These are phyloP conservation scores for Didymella pinodella DNA, from an alignment of 2,329 filamentous ascomycete genomes.

Conservation along the genomic window DNA sequence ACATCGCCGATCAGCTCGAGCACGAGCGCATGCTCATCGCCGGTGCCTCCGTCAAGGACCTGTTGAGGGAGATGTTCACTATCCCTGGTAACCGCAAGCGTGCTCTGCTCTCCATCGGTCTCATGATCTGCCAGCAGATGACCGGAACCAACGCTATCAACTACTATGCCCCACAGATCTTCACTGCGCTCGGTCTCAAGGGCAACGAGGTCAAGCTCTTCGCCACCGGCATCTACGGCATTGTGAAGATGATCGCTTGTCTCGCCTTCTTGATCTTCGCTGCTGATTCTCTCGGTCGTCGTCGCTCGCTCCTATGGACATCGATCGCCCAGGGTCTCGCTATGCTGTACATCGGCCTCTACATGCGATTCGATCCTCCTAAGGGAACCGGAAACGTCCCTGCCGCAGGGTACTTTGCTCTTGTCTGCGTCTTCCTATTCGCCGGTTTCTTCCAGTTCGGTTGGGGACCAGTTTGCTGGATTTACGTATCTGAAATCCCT, in stretches of 20 bases:
- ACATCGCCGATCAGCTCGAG: slow-evolving; percentile 52
- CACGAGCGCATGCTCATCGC: slow-evolving; percentile 66
- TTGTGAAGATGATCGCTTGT: slow-evolving; percentile 73
- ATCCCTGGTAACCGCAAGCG: slow-evolving; percentile 65
- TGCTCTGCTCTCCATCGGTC: slow-evolving; percentile 68
- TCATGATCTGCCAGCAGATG: slow-evolving; percentile 76
- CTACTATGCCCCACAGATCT: slow-evolving; percentile 76
- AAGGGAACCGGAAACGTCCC: slow-evolving; percentile 62
- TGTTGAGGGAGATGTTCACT: slow-evolving; percentile 55
- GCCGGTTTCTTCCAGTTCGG: slow-evolving; percentile 68
- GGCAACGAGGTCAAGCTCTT: slow-evolving; percentile 68
- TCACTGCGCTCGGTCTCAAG: slow-evolving; percentile 68
- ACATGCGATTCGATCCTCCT: slow-evolving; percentile 69
- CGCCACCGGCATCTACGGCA: slow-evolving; percentile 76
- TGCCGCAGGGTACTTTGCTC: slow-evolving; percentile 72
- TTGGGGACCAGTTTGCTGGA: slow-evolving; percentile 78
- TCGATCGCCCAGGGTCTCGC: slow-evolving; percentile 67
- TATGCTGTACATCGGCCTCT: slow-evolving; percentile 77
- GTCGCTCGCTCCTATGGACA: slow-evolving; percentile 70
- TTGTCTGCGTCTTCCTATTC: slow-evolving; percentile 76
- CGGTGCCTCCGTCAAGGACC: slow-evolving; percentile 55
- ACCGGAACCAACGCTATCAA: slow-evolving; percentile 64
- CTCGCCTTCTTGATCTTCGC: slow-evolving; percentile 70
- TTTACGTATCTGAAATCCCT: slow-evolving; percentile 75
- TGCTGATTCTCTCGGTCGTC: slow-evolving; percentile 73